Percentiles rank a stretch among this genome's conserved stretches.
Conservation (phyloP, 441 rosid species). For the Gossypium trilobum region DNA sequence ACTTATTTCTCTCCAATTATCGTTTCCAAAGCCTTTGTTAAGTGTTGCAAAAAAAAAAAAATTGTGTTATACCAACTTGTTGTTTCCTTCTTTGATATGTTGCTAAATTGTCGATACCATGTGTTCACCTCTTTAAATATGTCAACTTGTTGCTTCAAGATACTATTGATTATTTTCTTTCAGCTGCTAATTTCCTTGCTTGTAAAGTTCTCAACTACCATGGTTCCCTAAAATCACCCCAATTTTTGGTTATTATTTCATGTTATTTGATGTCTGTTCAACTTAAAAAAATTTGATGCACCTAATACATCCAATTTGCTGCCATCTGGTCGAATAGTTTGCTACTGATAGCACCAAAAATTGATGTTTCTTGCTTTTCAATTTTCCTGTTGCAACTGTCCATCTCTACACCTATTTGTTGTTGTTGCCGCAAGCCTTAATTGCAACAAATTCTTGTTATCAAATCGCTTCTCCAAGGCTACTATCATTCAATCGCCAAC, state of each 20-base stretch:
- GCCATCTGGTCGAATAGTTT: neutral
- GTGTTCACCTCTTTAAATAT: too few species aligned
- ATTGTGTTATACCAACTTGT: too few species aligned
- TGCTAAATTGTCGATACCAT: neutral
- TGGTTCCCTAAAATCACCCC: neutral
- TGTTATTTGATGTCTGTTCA: neutral
- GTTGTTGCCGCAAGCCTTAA: neutral
- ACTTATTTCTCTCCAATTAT: too few species aligned
- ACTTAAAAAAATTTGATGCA: neutral
- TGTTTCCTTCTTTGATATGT: too few species aligned
- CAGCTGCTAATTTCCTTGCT: neutral
- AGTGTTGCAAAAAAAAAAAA: too few species aligned
- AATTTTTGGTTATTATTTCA: too few species aligned
- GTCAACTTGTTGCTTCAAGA: neutral
- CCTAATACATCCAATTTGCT: neutral
- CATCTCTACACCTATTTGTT: neutral
- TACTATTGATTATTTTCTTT: neutral
- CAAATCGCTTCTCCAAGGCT: neutral
- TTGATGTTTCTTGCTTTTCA: neutral
- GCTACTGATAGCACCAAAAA: neutral
- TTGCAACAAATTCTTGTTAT: neutral
- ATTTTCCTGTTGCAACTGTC: neutral
- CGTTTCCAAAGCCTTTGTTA: too few species aligned
- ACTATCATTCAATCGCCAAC: neutral
- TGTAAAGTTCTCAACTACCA: neutral